Percentiles rank a stretch among this genome's conserved stretches.
phyloP scores from a whole-genome alignment of 2,329 filamentous ascomycete genomes.

The Penicillium hordei region DNA sequence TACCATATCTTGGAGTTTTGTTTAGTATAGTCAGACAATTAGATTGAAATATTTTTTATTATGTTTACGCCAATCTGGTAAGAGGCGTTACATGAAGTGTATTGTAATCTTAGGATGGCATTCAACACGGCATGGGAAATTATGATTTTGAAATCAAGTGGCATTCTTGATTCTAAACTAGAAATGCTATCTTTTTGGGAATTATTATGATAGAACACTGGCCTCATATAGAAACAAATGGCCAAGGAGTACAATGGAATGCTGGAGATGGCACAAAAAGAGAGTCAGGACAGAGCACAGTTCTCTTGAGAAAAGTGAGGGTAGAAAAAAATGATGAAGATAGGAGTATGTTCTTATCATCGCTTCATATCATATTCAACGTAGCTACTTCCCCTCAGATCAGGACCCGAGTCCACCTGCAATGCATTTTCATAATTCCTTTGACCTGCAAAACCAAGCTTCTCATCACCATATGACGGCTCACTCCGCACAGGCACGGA shows the following conservation, averaged over 20 bases:
- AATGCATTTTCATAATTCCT: constrained; percentile 34
- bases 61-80: not conserved
- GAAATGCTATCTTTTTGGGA: not conserved
- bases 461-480: constrained; percentile 39
- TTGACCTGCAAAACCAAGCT: constrained; percentile 45
- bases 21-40: not conserved
- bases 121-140: too few relatives aligned
- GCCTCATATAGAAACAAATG: not conserved
- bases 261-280: not conserved
- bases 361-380: constrained; percentile 40
- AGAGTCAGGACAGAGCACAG: constrained; percentile 1
- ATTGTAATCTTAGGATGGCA: too few relatives aligned
- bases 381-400: constrained; percentile 36
- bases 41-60: not conserved
- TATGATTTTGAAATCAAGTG: not conserved
- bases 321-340: not conserved
- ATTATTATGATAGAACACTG: not conserved
- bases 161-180: not conserved
- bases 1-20: not conserved
- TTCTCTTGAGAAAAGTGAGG: not conserved
- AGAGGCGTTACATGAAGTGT: not conserved
- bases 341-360: constrained; percentile 7
- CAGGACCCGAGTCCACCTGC: constrained; percentile 27
- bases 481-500: constrained; percentile 5
- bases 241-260: not conserved